Evolutionary conservation across 2,329 filamentous ascomycete species (phyloP), one percentile per base, ranked within the genome.

Genomic region (Dactylellina haptotyla): DNA sequence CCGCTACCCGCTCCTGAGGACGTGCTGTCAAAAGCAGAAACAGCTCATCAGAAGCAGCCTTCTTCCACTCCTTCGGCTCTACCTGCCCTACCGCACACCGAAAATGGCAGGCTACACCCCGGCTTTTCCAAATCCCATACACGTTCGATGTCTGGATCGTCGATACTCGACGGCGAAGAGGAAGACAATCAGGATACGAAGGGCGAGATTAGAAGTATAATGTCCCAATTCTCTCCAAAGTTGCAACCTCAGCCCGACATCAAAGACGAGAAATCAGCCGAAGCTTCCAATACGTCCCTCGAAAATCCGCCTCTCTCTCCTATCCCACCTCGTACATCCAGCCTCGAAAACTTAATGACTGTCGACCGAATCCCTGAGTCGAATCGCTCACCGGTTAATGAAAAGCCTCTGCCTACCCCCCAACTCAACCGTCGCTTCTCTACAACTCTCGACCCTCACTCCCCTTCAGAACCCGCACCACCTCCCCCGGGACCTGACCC

Each of bases 151-250:
- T 69, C 75, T n/a, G 69, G 72, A 26, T 76, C 76, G 14, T 76
- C 76, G 14, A 76, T 72, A 12, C 86, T 86, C 28, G 84, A 87
- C 77, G 85, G 81, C 4, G 85, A 86, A 75, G 87, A 89, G 57
- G 87, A 88, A 56, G 86, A 87, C 20, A 88, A 93, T 51, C 86
- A 87, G 56, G 88, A 87, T 57, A 92, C 91, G 0, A 87, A 88
- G 70, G 89, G 90, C 4, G 95, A 99, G 82, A 97, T 99, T 72
- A 92, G 97, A 81, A 96, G 87, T 79, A 98, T 99, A 80, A 98
- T 99, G 92, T 92, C 92, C 75, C 95, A 98, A 81, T 98, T 98
- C 56, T 75, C 70, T 25, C 63, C 70, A 20, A 69, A 64, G 51
- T 34, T 75, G 16, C 25, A 63, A 26, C 63, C 63, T 26, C 76